Conservation (phyloP, 176 grass and related monocot genomes). For the Oryza coarctata region DNA sequence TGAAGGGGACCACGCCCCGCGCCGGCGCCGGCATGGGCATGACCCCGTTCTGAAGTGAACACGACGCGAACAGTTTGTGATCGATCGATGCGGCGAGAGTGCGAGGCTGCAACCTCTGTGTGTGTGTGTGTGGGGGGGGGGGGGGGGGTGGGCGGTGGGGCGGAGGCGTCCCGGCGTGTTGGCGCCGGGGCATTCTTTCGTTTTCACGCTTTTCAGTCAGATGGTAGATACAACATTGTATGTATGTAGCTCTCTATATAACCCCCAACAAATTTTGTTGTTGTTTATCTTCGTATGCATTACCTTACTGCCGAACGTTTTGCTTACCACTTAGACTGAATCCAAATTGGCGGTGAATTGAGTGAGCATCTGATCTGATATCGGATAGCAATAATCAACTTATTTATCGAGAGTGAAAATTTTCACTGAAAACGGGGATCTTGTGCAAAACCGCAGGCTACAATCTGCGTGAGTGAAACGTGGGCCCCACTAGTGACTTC, state of each 20-base stretch:
- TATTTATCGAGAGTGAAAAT: too few relatives aligned
- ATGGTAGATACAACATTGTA: slow-evolving; percentile 7
- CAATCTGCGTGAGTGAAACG: too few relatives aligned
- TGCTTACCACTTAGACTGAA: too few relatives aligned
- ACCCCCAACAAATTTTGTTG: slow-evolving; percentile 38
- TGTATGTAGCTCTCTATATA: slow-evolving; percentile 8
- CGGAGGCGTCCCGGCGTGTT: neutral
- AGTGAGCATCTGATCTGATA: too few relatives aligned
- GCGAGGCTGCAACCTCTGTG: slow-evolving; percentile 27
- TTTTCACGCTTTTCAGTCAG: neutral
- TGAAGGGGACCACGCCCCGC: slow-evolving; percentile 9
- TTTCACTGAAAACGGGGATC: too few relatives aligned
- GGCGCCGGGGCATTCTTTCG: slow-evolving; percentile 36
- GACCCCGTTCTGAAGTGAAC: slow-evolving; percentile 33
- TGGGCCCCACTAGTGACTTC: too few relatives aligned
- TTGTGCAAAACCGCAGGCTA: too few relatives aligned
- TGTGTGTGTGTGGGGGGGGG: neutral
- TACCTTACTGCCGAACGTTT: too few relatives aligned
- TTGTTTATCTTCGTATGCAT: neutral
- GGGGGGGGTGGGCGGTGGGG: neutral
- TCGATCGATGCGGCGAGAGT: neutral
- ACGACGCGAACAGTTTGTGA: neutral
- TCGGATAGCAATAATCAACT: too few relatives aligned
- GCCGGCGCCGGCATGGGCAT: slow-evolving; percentile 20
- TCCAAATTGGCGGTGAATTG: too few relatives aligned